Evolutionary conservation across 176 grass and related monocot genomes (phyloP).

Genomic region (Raddia distichophylla): DNA sequence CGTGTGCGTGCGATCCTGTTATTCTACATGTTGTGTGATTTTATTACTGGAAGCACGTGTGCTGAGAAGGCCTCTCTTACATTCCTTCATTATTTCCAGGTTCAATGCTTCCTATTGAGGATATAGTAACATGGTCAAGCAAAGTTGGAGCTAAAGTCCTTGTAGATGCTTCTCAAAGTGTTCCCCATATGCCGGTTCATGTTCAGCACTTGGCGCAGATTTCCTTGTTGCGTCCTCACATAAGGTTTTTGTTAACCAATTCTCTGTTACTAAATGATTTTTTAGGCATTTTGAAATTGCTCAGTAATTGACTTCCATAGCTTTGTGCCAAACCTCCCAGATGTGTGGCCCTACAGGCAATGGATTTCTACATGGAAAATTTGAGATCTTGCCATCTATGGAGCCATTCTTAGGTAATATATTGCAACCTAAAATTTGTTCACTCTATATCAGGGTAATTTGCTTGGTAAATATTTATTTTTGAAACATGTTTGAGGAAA

Average conservation of each 20-base stretch:
- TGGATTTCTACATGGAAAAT: slow-evolving; percentile 84
- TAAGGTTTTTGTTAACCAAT: slow-evolving; percentile 62
- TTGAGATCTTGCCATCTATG: slow-evolving; percentile 79
- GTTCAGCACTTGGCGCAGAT: slow-evolving; percentile 91
- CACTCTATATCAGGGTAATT: not conserved
- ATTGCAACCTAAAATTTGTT: not conserved
- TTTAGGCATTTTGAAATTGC: slow-evolving; percentile 21
- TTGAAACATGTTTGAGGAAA: slow-evolving; percentile 24
- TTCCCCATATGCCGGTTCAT: slow-evolving; percentile 93
- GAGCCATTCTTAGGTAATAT: slow-evolving; percentile 87
- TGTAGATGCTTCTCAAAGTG: slow-evolving; percentile 97
- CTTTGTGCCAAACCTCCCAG: slow-evolving; percentile 75
- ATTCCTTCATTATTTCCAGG: slow-evolving; percentile 49
- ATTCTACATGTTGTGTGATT: slow-evolving; percentile 27
- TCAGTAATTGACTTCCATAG: slow-evolving; percentile 34
- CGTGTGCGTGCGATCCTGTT: too few species aligned
- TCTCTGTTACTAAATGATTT: slow-evolving; percentile 29
- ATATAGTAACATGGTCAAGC: slow-evolving; percentile 71
- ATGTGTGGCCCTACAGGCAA: slow-evolving; percentile 98
- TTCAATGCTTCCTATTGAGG: slow-evolving; percentile 85
- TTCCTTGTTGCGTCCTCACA: slow-evolving; percentile 98
- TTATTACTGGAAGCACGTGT: too few species aligned
- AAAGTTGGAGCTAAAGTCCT: slow-evolving; percentile 88
- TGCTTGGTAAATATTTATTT: not conserved
- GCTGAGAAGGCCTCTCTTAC: not conserved